Percentiles rank a stretch among this genome's conserved stretches.
Conservation (phyloP, 2,329 filamentous ascomycete genomes). For the Trichoderma atroviride region DNA sequence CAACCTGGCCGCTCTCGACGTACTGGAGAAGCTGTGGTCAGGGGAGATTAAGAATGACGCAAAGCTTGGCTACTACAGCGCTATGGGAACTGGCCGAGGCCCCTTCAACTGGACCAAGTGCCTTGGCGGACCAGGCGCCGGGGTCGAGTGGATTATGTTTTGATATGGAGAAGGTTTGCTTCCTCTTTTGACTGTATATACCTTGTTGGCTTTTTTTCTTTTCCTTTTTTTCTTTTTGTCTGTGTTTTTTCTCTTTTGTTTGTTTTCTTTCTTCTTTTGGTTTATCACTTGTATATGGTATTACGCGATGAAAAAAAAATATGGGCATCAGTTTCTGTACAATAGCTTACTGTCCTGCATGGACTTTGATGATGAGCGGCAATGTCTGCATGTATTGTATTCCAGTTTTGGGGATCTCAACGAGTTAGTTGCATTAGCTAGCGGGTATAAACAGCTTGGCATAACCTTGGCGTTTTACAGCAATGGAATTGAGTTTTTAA, state of each 20-base stretch:
- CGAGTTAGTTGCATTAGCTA: slow-evolving; percentile 16
- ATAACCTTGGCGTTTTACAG: slow-evolving; percentile 8
- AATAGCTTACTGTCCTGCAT: slow-evolving; percentile 14
- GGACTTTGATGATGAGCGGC: slow-evolving; percentile 19
- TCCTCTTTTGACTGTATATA: slow-evolving; percentile 15
- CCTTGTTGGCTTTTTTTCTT: neutral
- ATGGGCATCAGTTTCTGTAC: slow-evolving; percentile 19
- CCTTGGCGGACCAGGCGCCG: slow-evolving; percentile 58
- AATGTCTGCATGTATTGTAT: slow-evolving; percentile 18
- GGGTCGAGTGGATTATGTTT: slow-evolving; percentile 70
- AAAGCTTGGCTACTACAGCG: slow-evolving; percentile 36
- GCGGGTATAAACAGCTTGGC: slow-evolving; percentile 17
- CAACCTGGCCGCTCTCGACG: slow-evolving; percentile 82
- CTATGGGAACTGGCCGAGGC: slow-evolving; percentile 44
- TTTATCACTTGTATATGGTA: slow-evolving; percentile 6
- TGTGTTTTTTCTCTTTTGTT: neutral
- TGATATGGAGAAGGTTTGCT: slow-evolving; percentile 39
- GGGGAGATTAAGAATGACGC: slow-evolving; percentile 50
- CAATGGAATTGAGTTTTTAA: neutral
- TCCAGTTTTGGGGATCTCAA: neutral
- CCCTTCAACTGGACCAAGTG: slow-evolving; percentile 62
- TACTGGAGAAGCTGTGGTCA: slow-evolving; percentile 83
- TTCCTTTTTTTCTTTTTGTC: neutral
- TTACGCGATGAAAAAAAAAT: slow-evolving; percentile 16
- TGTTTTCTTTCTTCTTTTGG: neutral